Evolutionary conservation across 371 early-diverging fungal genomes (phyloP), one percentile per base, ranked within the genome.

Genomic region (Nematocida sp.): DNA sequence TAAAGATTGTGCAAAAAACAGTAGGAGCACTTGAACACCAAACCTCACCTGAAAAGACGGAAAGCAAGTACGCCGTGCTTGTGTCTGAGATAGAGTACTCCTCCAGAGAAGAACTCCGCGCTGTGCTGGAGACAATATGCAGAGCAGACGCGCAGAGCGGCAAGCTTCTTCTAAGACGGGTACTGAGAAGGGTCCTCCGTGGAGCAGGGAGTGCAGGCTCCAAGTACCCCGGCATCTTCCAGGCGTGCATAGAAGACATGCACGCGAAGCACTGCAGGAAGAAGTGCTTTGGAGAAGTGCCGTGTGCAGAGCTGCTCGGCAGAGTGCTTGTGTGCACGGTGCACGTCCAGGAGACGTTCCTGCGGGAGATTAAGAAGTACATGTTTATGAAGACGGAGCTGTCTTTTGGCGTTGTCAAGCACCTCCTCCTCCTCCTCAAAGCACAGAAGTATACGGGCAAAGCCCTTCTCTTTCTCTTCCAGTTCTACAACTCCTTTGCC

Each of bases 51-150:
- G 27, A 25, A 51, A 11, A 15, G 25, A 19, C 13, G 21, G 45
- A 45, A 5, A 15, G 8, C n/a, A 7, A 11, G 15, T 4, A 5
- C 4, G n/a, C 27, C 7, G 34, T 5, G 15, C 62, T 60, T 8
- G 45, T 25, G 5, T 19, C 17, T 23, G 62, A 60, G 45, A 41
- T 60, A 60, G 45, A 60, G 62, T 60, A 43, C 62, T 60, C 48
- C 27, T 25, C 43, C 5, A 60, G 32, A 25, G 45, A 60, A 15
- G 62, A 60, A 45, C 15, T 43, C 13, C 25, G 45, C 43, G 41
- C 41, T 37, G 15, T 27, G 7, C 62, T 60, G 43, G 11, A 43
- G 7, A n/a, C 41, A 13, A 51, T 51, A 13, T 11, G 37, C 29
- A 34, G 32, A 17, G 17, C 27, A 55, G 55, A 55, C 31, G 32